phyloP scores from a whole-genome alignment of 2,329 filamentous ascomycete species.

The Neopestalotiopsis clavispora region DNA sequence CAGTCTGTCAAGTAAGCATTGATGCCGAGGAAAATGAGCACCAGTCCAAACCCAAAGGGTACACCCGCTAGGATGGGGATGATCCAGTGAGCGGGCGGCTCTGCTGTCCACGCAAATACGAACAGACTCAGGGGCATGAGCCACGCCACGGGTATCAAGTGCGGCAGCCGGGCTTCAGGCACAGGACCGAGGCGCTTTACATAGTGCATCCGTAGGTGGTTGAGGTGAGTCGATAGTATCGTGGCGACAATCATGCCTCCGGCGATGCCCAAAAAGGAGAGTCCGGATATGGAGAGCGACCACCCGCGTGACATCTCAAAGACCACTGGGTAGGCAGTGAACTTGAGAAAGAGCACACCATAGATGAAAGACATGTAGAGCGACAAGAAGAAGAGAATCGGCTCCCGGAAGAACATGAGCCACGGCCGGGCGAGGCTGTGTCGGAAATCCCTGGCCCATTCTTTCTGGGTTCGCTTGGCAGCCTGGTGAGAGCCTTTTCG shows the following conservation, averaged over 20 bases:
- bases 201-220: conserved; percentile 27
- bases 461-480: conserved; percentile 37
- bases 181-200: conserved; percentile 4
- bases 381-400: conserved; percentile 50
- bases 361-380: conserved; percentile 52
- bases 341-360: conserved; percentile 48
- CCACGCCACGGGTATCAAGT: conserved; percentile 4
- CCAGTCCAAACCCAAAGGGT: conserved; percentile 18
- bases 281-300: conserved; percentile 43
- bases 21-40: conserved; percentile 29
- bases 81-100: conserved; percentile 8
- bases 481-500: conserved; percentile 37
- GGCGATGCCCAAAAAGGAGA: conserved; percentile 51
- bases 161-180: conserved; percentile 15
- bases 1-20: conserved; percentile 58
- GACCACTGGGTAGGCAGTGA: conserved; percentile 53
- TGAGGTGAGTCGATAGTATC: conserved; percentile 5
- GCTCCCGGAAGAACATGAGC: conserved; percentile 50
- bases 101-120: conserved; percentile 17
- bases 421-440: conserved; percentile 35
- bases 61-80: conserved; percentile 8
- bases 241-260: conserved; percentile 41
- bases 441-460: conserved; percentile 30
- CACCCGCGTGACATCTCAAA: conserved; percentile 48
- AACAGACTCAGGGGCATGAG: conserved; percentile 14